Percentiles rank a stretch among this genome's conserved stretches.
These are phyloP conservation scores for Paramecium sexaurelia DNA, from an alignment of 73 alveolate genomes.

Conservation along the genomic window DNA sequence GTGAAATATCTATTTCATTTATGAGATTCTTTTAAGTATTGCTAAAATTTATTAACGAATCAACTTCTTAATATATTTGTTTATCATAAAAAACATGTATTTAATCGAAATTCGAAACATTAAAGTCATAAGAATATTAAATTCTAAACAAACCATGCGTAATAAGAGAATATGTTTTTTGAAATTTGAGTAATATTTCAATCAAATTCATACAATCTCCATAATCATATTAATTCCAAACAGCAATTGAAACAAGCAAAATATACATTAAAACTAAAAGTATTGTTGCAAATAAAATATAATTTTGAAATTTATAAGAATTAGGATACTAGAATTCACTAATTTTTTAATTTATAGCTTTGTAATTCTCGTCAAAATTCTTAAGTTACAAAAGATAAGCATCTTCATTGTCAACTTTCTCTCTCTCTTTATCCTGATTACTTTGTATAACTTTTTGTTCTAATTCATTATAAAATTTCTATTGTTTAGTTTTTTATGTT, in stretches of 20 bases:
- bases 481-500: not conserved
- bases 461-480: not conserved
- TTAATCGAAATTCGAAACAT: not conserved
- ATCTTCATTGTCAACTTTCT: not conserved
- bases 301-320: not conserved
- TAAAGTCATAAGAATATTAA: not conserved
- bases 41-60: not conserved
- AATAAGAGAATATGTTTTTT: not conserved
- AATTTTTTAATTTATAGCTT: not conserved
- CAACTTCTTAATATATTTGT: not conserved
- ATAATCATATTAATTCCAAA: slow-evolving; percentile 10
- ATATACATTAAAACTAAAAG: not conserved
- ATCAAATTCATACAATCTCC: not conserved
- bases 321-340: not conserved
- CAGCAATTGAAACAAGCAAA: not conserved
- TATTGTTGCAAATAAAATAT: not conserved
- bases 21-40: not conserved
- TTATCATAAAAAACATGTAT: not conserved
- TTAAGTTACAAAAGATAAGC: not conserved
- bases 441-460: not conserved
- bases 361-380: not conserved
- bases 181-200: not conserved
- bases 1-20: not conserved
- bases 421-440: not conserved
- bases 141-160: not conserved